Evolutionary conservation across 371 early-diverging fungal genomes (phyloP).

Genomic region (Phascolomyces articulosus): DNA sequence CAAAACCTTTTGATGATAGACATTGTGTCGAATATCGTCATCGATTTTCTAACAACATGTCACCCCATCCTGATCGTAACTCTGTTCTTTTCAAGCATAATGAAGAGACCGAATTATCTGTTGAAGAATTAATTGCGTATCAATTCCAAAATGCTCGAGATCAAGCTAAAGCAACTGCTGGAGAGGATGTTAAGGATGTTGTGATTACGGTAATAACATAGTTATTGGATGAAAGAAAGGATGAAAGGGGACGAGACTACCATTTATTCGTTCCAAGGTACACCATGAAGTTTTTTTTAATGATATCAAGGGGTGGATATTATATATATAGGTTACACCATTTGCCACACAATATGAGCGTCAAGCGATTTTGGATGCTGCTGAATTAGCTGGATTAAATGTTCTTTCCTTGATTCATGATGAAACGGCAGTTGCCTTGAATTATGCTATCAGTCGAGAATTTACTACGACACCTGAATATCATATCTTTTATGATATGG

Average conservation of each 20-base stretch:
- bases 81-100: constrained; percentile 66
- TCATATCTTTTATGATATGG: constrained; percentile 96
- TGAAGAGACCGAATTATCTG: constrained; percentile 57
- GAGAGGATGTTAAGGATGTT: constrained; percentile 79
- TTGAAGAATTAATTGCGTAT: constrained; percentile 94
- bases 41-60: constrained; percentile 75
- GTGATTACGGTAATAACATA: constrained; percentile 80
- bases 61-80: constrained; percentile 64
- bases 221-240: not conserved
- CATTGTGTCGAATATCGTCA: constrained; percentile 68
- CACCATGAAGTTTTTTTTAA: too few species aligned
- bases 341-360: constrained; percentile 90
- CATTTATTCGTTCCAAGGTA: too few species aligned
- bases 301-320: too few species aligned
- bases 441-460: constrained; percentile 83
- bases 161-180: constrained; percentile 81
- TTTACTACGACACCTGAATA: constrained; percentile 75
- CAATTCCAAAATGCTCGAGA: constrained; percentile 87
- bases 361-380: constrained; percentile 93
- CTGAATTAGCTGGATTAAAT: constrained; percentile 87
- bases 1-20: constrained; percentile 73
- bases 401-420: constrained; percentile 88
- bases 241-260: not conserved
- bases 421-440: constrained; percentile 94
- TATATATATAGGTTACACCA: constrained; percentile 75